Percentiles rank a stretch among this genome's conserved stretches.
These are phyloP conservation scores for Penicillium sp. DNA, from an alignment of 2,329 filamentous ascomycete species.

Conservation along the genomic window DNA sequence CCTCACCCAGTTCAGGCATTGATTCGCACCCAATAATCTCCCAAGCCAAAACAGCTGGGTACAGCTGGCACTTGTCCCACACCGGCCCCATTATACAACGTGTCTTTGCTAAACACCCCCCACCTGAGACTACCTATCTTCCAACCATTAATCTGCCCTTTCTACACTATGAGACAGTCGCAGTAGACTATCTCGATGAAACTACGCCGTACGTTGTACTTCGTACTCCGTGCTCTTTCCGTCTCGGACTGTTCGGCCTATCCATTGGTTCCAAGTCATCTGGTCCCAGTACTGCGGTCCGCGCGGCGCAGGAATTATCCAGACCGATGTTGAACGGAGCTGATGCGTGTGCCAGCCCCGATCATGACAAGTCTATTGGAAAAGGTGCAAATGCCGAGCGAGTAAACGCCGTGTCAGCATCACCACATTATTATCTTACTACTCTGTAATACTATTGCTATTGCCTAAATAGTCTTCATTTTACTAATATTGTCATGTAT, in stretches of 20 bases:
- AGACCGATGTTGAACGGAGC: not conserved
- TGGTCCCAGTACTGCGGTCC: slow-evolving; percentile 15
- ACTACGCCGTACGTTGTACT: not conserved
- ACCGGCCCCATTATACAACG: slow-evolving; percentile 19
- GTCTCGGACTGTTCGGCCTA: not conserved
- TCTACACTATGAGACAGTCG: not conserved
- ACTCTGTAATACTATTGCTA: not conserved
- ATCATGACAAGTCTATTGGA: slow-evolving; percentile 1
- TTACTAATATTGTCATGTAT: not conserved
- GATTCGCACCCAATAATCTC: slow-evolving; percentile 2
- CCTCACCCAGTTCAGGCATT: not conserved
- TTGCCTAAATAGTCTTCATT: not conserved
- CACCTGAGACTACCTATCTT: slow-evolving; percentile 6
- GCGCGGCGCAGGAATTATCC: slow-evolving; percentile 6
- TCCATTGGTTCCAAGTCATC: slow-evolving; percentile 10
- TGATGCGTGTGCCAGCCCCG: slow-evolving; percentile 4
- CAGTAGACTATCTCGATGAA: not conserved
- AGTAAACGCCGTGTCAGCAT: not conserved
- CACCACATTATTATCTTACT: not conserved
- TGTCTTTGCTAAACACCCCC: slow-evolving; percentile 13
- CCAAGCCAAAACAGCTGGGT: not conserved
- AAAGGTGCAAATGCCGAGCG: not conserved
- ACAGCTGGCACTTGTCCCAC: slow-evolving; percentile 11
- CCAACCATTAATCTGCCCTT: not conserved
- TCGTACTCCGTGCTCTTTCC: not conserved